Evolutionary conservation across 208 protist species (phyloP).

Genomic region (Crithidia fasciculata): DNA sequence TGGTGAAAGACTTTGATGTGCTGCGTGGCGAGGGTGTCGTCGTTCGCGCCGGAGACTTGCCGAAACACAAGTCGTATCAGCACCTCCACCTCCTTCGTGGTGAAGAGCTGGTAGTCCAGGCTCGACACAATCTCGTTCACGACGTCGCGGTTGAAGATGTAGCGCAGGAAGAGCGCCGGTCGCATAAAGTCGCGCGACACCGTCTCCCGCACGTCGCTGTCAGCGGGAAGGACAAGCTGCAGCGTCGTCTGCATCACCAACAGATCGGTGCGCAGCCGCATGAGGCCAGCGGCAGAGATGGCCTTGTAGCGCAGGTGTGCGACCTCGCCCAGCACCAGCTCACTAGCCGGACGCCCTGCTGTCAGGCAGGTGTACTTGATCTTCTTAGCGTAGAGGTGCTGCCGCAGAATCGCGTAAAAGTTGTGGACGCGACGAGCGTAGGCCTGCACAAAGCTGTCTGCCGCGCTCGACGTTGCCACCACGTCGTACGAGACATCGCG

Average conservation of each 20-base stretch:
- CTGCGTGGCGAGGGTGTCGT: slow-evolving; percentile 52
- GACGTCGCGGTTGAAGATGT: slow-evolving; percentile 81
- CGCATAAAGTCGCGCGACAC: slow-evolving; percentile 68
- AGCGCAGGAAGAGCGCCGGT: slow-evolving; percentile 74
- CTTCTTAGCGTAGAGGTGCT: slow-evolving; percentile 63
- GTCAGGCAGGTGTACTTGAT: slow-evolving; percentile 80
- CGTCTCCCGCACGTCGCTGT: slow-evolving; percentile 70
- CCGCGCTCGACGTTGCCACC: slow-evolving; percentile 58
- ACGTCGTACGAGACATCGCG: slow-evolving; percentile 86
- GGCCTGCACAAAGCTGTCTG: slow-evolving; percentile 87
- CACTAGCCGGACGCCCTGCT: slow-evolving; percentile 71
- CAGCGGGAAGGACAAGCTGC: slow-evolving; percentile 72
- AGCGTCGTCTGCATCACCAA: slow-evolving; percentile 80
- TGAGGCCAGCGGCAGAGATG: slow-evolving; percentile 67
- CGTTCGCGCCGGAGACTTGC: slow-evolving; percentile 64
- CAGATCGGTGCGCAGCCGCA: slow-evolving; percentile 67
- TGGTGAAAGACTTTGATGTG: slow-evolving; percentile 64
- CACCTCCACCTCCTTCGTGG: slow-evolving; percentile 67
- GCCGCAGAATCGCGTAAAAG: slow-evolving; percentile 72
- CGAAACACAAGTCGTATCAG: slow-evolving; percentile 85
- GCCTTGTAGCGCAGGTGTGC: slow-evolving; percentile 84
- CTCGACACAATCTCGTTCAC: slow-evolving; percentile 81
- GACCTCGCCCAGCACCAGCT: slow-evolving; percentile 79
- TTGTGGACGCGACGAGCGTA: slow-evolving; percentile 76
- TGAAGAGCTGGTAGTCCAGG: slow-evolving; percentile 73